Conservation (phyloP, 768 basidiomycete genomes). For the Russula dissimulans region DNA sequence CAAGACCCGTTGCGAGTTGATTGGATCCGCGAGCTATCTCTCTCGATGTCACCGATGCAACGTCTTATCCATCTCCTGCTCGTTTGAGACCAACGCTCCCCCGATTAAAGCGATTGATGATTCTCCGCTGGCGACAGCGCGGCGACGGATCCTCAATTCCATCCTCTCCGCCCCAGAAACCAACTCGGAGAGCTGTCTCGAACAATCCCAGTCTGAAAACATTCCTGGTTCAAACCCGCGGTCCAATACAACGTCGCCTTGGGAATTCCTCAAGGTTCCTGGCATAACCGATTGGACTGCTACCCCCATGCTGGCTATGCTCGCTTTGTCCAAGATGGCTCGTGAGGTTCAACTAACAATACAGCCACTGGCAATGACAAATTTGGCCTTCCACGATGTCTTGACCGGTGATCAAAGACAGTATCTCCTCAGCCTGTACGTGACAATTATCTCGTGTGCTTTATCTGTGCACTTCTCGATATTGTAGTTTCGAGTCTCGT, state of each 20-base stretch:
- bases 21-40: constrained; percentile 29
- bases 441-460: background rate
- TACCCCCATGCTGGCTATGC: constrained; percentile 39
- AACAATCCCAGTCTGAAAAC: constrained; percentile 11
- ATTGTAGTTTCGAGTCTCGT: constrained; percentile 33
- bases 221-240: background rate
- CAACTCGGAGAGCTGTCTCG: background rate
- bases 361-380: constrained; percentile 17
- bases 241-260: constrained; percentile 23
- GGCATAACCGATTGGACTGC: constrained; percentile 36
- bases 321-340: constrained; percentile 29
- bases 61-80: constrained; percentile 38
- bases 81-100: constrained; percentile 32
- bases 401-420: constrained; percentile 10
- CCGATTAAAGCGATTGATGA: constrained; percentile 22
- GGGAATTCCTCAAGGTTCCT: constrained; percentile 33
- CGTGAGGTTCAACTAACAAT: constrained; percentile 22
- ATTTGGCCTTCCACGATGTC: constrained; percentile 8
- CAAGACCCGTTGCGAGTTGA: constrained; percentile 42
- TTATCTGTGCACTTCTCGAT: background rate
- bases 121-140: background rate
- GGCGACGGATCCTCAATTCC: background rate
- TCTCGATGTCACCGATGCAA: constrained; percentile 42
- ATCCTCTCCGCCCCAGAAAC: background rate
- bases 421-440: constrained; percentile 12